Evolutionary conservation across 805 yeast species (phyloP).

Genomic region (Maudiozyma saulgeensis): DNA sequence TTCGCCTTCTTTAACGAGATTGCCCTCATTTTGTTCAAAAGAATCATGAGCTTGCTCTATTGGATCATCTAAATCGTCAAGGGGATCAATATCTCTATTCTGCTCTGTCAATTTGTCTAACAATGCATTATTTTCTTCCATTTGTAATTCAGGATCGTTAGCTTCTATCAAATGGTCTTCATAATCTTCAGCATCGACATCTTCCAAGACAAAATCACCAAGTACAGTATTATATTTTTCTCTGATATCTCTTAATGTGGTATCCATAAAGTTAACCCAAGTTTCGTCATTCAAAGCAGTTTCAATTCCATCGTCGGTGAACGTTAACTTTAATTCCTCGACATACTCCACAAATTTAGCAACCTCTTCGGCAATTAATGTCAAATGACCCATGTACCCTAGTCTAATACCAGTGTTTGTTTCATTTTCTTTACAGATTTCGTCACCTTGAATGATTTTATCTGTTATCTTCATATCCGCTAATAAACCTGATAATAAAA

Average conservation of each 20-base stretch:
- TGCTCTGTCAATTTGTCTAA: conserved; percentile 6
- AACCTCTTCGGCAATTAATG: conserved; percentile 88
- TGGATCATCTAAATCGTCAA: conserved; percentile 17
- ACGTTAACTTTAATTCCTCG: conserved; percentile 27
- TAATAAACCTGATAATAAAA: conserved; percentile 50
- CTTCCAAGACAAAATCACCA: conserved; percentile 55
- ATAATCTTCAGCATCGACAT: conserved; percentile 10
- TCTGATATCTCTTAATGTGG: conserved; percentile 77
- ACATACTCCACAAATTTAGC: conserved; percentile 64
- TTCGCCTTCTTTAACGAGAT: conserved; percentile 25
- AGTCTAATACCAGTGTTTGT: conserved; percentile 55
- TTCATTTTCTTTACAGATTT: conserved; percentile 50
- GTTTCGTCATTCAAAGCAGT: conserved; percentile 23
- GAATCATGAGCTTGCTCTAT: neutral
- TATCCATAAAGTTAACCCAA: conserved; percentile 78
- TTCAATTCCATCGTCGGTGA: conserved; percentile 17
- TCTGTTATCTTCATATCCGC: conserved; percentile 49
- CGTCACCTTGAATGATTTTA: conserved; percentile 54
- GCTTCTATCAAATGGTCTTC: conserved; percentile 26
- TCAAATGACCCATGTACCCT: conserved; percentile 94
- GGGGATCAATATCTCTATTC: conserved; percentile 15
- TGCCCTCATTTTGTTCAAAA: conserved; percentile 59
- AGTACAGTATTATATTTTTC: conserved; percentile 89
- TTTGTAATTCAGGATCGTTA: conserved; percentile 50
- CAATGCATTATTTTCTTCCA: conserved; percentile 43